phyloP scores from a whole-genome alignment of 2,329 filamentous ascomycete genomes.

The Tolypocladium endophyticum region DNA sequence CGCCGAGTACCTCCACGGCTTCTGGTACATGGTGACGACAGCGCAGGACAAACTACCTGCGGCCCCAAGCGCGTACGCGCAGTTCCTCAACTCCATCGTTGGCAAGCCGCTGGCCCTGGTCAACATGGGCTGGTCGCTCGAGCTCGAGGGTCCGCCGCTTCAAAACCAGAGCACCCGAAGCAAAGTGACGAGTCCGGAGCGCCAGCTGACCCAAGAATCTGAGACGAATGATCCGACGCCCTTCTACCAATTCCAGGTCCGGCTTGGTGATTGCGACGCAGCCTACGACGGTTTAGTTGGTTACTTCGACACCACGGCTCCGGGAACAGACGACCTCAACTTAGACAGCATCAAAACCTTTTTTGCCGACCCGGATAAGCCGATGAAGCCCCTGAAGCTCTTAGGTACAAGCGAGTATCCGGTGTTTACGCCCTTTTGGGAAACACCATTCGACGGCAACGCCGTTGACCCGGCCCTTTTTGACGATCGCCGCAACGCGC shows the following conservation, averaged over 20 bases:
- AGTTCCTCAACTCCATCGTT: slow-evolving; percentile 23
- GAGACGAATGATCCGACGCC: neutral
- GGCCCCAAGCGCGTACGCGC: slow-evolving; percentile 23
- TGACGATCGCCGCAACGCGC: slow-evolving; percentile 5
- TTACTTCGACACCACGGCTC: slow-evolving; percentile 19
- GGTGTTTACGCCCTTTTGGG: slow-evolving; percentile 13
- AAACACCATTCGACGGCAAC: slow-evolving; percentile 4
- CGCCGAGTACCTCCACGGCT: slow-evolving; percentile 16
- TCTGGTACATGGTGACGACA: slow-evolving; percentile 24
- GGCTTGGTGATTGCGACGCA: slow-evolving; percentile 22
- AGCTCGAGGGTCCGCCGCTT: slow-evolving; percentile 15
- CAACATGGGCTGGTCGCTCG: slow-evolving; percentile 27
- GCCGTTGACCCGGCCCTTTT: neutral
- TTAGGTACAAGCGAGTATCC: slow-evolving; percentile 12
- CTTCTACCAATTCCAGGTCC: slow-evolving; percentile 23
- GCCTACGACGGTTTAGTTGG: slow-evolving; percentile 27
- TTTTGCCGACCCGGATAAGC: slow-evolving; percentile 7
- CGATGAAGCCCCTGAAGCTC: slow-evolving; percentile 3
- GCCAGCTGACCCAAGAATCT: neutral
- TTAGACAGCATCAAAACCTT: slow-evolving; percentile 15
- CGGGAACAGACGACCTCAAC: slow-evolving; percentile 8
- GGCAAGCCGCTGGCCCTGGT: slow-evolving; percentile 30
- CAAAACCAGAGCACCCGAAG: slow-evolving; percentile 10
- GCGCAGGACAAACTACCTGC: slow-evolving; percentile 13
- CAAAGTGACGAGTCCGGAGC: neutral